Percentiles rank a stretch among this genome's conserved stretches.
These are phyloP conservation scores for Nigrospora oryzae DNA, from an alignment of 2,329 filamentous ascomycete genomes.

Conservation along the genomic window DNA sequence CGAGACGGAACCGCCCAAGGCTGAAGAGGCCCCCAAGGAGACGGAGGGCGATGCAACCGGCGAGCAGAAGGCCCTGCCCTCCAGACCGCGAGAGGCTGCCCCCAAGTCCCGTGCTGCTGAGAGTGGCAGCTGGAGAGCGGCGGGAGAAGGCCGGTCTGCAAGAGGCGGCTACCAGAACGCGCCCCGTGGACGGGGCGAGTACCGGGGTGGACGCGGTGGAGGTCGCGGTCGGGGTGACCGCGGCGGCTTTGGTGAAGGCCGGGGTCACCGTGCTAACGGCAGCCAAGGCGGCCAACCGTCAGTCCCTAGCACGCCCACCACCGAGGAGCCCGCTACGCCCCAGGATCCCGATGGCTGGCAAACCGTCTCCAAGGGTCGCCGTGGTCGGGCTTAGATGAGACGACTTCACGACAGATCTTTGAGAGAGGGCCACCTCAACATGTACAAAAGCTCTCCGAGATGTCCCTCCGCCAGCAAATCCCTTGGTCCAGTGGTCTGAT, in stretches of 20 bases:
- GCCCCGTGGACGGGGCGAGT: slow-evolving; percentile 33
- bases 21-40: slow-evolving; percentile 9
- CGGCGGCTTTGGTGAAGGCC: slow-evolving; percentile 35
- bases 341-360: slow-evolving; percentile 57
- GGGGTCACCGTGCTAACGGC: slow-evolving; percentile 41
- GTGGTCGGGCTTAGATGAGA: slow-evolving; percentile 12
- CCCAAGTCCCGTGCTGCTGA: slow-evolving; percentile 48
- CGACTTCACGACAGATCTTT: slow-evolving; percentile 10
- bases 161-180: slow-evolving; percentile 23
- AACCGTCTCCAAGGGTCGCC: slow-evolving; percentile 40
- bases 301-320: slow-evolving; percentile 8
- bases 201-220: slow-evolving; percentile 34
- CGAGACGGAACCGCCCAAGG: slow-evolving; percentile 15
- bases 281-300: slow-evolving; percentile 4
- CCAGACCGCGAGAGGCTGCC: slow-evolving; percentile 32
- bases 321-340: slow-evolving; percentile 25
- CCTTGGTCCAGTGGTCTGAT: no score
- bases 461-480: no score
- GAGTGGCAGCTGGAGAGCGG: slow-evolving; percentile 51
- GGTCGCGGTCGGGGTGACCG: slow-evolving; percentile 28
- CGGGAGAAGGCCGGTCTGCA: slow-evolving; percentile 32
- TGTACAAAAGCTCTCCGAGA: slow-evolving; percentile 1
- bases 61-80: slow-evolving; percentile 37
- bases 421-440: neutral
- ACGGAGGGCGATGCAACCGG: slow-evolving; percentile 17